Evolutionary conservation across 2,329 filamentous ascomycete species (phyloP).

Genomic region (Bipolaris victoriae): DNA sequence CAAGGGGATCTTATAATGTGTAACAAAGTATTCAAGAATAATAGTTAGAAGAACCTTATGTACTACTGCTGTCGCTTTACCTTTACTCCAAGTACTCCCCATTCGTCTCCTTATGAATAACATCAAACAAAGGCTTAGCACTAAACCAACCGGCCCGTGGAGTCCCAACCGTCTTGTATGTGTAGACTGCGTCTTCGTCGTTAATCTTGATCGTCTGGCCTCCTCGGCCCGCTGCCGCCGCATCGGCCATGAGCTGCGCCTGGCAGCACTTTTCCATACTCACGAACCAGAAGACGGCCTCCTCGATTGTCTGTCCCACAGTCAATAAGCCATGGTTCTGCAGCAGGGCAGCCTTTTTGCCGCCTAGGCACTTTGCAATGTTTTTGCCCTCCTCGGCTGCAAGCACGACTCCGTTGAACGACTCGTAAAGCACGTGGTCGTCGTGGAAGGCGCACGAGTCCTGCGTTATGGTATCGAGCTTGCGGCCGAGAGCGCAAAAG

Average conservation of each 20-base stretch:
- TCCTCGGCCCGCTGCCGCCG: constrained; percentile 65
- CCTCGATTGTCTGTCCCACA: constrained; percentile 58
- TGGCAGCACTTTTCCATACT: constrained; percentile 61
- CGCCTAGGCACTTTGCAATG: constrained; percentile 57
- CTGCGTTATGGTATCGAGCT: constrained; percentile 65
- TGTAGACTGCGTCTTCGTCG: constrained; percentile 71
- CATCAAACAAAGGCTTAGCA: constrained; percentile 73
- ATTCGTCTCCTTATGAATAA: constrained; percentile 66
- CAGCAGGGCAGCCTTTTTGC: constrained; percentile 59
- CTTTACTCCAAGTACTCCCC: constrained; percentile 60
- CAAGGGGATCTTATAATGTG: no score
- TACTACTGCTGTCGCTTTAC: not conserved
- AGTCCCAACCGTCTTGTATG: constrained; percentile 69
- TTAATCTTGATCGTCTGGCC: constrained; percentile 69
- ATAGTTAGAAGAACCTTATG: not conserved
- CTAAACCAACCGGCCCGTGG: constrained; percentile 69
- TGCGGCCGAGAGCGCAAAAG: constrained; percentile 66
- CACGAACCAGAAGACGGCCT: constrained; percentile 61
- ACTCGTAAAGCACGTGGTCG: constrained; percentile 59
- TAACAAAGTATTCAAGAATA: no score
- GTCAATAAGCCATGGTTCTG: constrained; percentile 63
- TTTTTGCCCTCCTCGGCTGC: constrained; percentile 60
- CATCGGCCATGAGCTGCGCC: constrained; percentile 60
- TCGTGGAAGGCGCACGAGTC: constrained; percentile 62
- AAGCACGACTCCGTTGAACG: constrained; percentile 61